Base-by-base conservation (phyloP, 2,329 filamentous ascomycete species). In the Beauveria rudraprayagi region DNA sequence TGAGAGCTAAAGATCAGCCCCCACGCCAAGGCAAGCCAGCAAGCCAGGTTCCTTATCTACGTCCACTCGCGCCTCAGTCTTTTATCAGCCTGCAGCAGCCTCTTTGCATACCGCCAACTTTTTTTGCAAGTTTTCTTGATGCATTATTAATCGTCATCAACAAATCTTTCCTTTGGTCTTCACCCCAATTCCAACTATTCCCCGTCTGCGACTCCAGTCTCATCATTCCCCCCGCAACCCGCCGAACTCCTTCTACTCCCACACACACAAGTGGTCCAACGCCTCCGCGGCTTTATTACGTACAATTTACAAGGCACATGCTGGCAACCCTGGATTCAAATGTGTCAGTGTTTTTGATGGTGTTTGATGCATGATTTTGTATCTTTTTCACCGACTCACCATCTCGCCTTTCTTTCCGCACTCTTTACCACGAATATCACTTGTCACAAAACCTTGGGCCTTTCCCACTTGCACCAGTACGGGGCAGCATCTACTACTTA, bases 31-130 rank as follows among this genome's bases (percentile, higher is more conserved):
- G 10, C 56, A 30, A 30, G 26, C 37, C 40, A 26, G 28, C n/a
- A 19, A 9, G 28, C 28, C 50, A n/a, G 37, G 9, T 53, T 53
- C 28, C 57, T 60, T 60, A 60, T 60, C 57, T 60, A 46, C 41
- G 26, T 46, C 57, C 57, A 60, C 48, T 60, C 56, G 22, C 48
- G 19, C 26, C 37, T 30, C 56, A 11, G 26, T 40, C 40, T 24
- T 60, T 53, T 60, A 60, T 53, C 57, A 54, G 50, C 41, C n/a
- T 6, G 40, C 44, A 26, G n/a, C 37, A 26, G n/a, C 37, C 17
- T 44, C 28, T 16, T 17, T 50, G 17, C 30, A 14, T 22, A 5
- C 34, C 34, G 34, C 34, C 34, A 14, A 37, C 11, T 14, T 11
- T 11, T 14, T 11, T 37, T 14, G 34, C 34, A 37, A 37, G 11